A percentile compares a stretch with the other conserved stretches of the same genome.
phyloP scores from a whole-genome alignment of 2,329 filamentous ascomycete species.

The Diplocarpon rosae region DNA sequence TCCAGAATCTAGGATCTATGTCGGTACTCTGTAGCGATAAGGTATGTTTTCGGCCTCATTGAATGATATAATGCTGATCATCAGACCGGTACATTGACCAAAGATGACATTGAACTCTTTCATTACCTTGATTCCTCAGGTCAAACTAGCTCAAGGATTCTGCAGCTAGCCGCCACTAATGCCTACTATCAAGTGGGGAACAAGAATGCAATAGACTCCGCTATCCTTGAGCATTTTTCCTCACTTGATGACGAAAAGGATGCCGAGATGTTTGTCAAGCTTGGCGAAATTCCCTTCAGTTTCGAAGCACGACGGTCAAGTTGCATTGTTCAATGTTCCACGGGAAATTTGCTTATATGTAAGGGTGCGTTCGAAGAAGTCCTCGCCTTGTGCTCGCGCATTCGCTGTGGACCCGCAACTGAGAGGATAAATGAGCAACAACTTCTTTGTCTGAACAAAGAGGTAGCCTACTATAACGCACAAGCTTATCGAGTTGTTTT shows the following conservation, averaged over 20 bases:
- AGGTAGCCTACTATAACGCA: slow-evolving; percentile 1
- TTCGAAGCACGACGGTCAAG: slow-evolving; percentile 6
- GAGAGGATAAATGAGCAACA: background rate
- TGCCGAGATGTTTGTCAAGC: background rate
- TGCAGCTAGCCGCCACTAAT: slow-evolving; percentile 3
- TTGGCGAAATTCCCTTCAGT: slow-evolving; percentile 9
- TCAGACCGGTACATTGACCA: slow-evolving; percentile 7
- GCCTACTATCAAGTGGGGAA: slow-evolving; percentile 3
- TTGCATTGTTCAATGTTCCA: slow-evolving; percentile 1
- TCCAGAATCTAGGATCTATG: slow-evolving; percentile 7
- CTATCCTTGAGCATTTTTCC: slow-evolving; percentile 2
- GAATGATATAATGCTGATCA: background rate
- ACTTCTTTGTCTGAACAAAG: background rate
- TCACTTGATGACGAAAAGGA: background rate
- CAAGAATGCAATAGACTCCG: slow-evolving; percentile 6
- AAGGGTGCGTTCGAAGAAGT: slow-evolving; percentile 11
- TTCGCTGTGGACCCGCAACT: background rate
- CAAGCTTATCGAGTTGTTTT: slow-evolving; percentile 7
- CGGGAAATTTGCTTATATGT: slow-evolving; percentile 1
- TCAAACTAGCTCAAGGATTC: background rate
- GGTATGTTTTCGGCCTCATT: background rate
- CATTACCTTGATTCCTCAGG: slow-evolving; percentile 1
- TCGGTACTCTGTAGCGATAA: slow-evolving; percentile 9
- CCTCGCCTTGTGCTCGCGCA: slow-evolving; percentile 3
- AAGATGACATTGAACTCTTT: slow-evolving; percentile 6